Conservation (phyloP, 495 filamentous ascomycete genomes). For the Trichodelitschia bisporula region DNA sequence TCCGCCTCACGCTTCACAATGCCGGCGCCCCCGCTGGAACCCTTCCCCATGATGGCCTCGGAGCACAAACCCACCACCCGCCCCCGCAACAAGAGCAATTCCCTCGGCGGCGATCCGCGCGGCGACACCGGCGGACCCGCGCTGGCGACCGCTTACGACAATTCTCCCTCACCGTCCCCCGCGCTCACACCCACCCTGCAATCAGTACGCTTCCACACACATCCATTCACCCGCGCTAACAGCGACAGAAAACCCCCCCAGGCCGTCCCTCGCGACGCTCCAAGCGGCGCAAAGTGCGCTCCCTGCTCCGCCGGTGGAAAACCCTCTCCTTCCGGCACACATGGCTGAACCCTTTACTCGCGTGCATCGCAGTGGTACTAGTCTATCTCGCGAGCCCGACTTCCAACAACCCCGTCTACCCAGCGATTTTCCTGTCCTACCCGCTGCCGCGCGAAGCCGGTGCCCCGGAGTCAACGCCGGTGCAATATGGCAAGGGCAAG, state of each 20-base stretch:
- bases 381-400: constrained; percentile 60
- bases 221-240: too few relatives aligned
- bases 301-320: constrained; percentile 15
- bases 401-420: constrained; percentile 57
- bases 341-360: constrained; percentile 43
- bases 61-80: too few relatives aligned
- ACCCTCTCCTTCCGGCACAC: constrained; percentile 17
- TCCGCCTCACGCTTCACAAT: too few relatives aligned
- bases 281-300: constrained; percentile 17
- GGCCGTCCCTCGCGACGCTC: constrained; percentile 9
- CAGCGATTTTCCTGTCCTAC: constrained; percentile 88
- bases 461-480: constrained; percentile 17
- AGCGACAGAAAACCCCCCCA: too few relatives aligned
- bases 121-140: too few relatives aligned
- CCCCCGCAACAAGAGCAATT: not conserved
- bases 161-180: too few relatives aligned
- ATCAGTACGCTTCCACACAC: too few relatives aligned
- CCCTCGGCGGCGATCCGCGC: not conserved
- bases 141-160: too few relatives aligned
- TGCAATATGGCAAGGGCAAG: constrained; percentile 73
- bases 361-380: constrained; percentile 35
- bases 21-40: too few relatives aligned
- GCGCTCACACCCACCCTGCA: too few relatives aligned
- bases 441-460: constrained; percentile 29
- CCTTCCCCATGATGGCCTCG: too few relatives aligned